A percentile compares a stretch with the other conserved stretches of the same genome.
Conservation (phyloP, 257 asterid genomes). For the Ehretia macrophylla region DNA sequence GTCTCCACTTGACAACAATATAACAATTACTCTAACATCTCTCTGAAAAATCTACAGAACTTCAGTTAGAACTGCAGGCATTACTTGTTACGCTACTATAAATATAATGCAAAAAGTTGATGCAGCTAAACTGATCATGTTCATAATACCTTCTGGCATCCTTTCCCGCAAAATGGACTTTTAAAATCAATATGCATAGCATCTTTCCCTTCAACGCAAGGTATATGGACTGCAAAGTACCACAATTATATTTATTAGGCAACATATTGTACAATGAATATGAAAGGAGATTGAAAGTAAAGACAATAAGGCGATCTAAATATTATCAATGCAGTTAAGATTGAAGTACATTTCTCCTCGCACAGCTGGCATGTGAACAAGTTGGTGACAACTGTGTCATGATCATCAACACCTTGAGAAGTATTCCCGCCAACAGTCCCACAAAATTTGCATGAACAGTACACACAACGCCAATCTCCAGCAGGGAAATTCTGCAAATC, state of each 20-base stretch:
- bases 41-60: too few relatives aligned
- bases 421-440: conserved; percentile 48
- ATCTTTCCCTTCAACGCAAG: conserved; percentile 33
- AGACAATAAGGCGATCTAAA: not conserved
- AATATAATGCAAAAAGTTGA: too few relatives aligned
- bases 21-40: too few relatives aligned
- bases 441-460: conserved; percentile 95
- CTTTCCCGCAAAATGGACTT: conserved; percentile 67
- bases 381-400: conserved; percentile 19
- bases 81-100: too few relatives aligned
- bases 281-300: not conserved
- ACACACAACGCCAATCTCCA: conserved; percentile 87
- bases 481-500: conserved; percentile 53
- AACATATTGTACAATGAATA: conserved; percentile 4
- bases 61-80: too few relatives aligned
- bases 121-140: too few relatives aligned
- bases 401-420: conserved; percentile 27
- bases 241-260: conserved; percentile 5
- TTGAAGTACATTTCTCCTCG: conserved; percentile 82
- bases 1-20: too few relatives aligned
- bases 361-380: conserved; percentile 59
- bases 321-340: not conserved
- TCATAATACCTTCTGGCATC: conserved; percentile 59
- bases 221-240: conserved; percentile 58
- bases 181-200: conserved; percentile 15